Base-by-base conservation (phyloP, 305 asterid species). In the Andrographis paniculata region DNA sequence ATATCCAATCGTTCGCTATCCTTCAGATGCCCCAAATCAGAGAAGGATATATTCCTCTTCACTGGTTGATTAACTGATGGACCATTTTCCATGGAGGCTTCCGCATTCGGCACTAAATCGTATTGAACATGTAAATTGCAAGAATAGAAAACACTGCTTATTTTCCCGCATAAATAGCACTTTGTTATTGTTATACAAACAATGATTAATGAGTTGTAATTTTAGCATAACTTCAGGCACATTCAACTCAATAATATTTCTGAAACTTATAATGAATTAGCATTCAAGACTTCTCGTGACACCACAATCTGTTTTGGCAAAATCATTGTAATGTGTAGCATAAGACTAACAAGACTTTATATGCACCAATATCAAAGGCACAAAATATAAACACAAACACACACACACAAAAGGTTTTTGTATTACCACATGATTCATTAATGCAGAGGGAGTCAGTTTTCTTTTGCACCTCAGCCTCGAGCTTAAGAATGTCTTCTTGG, bases 1-100 rank as follows among this genome's bases (percentile, higher is more conserved):
- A 92, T 74, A 76, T 92, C 95, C 52, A 69, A 65, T 30, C 99
- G 73, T 66, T 92, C 99, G 35, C 56, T 77, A 39, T 77, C 94
- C 77, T 92, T 92, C 64, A 92, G 65, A 50, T 94, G 87, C 42
- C 97, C 99, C 87, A 92, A 72, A 70, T 79, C 87, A 30, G 84
- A 79, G 58, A 61, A 74, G 44, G 89, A 58, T 50, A 44, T 22
- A 41, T 76, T 78, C 63, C 68, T 70, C 63, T 67, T 76, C 48
- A 42, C 53, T n/a, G 71, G 78, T 58, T 76, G 78, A 50, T 59
- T 47, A 62, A 66, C 68, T 17, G 69, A 62, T 58, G 30, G 30
- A 8, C 69, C 78, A 61, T 70, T 68, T 55, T 61, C 57, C 58
- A 52, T 68, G 9, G 75, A 31, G 43, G 57, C 60, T 65, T 69